Base-by-base conservation (phyloP, 768 basidiomycete species). In the Mrakia blollopis region DNA sequence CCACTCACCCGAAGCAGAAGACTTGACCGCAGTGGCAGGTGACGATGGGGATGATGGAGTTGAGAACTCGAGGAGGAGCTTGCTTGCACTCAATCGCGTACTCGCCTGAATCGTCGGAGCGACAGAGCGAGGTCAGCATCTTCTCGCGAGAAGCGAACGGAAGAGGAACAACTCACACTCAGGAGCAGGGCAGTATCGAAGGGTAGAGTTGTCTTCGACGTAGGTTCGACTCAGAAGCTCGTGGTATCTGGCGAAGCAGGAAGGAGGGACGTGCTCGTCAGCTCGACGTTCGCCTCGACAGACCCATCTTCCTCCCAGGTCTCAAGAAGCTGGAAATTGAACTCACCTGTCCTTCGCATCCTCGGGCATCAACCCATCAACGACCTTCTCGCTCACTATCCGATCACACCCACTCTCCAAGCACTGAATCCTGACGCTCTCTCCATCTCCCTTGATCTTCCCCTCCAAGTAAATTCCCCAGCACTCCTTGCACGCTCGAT, bases 131-230 rank as follows among this genome's bases (percentile, higher is more conserved):
- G 47, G 50, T 62, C 50, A 52, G 74, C n/a, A 54, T n/a, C 32
- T 23, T 14, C 30, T 71, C 28, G 32, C 73, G 30, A 30, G 39
- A 7, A 47, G 60, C 4, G 52, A 44, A 23, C 37, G n/a, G 10
- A 3, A 4, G 23, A 47, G 39, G 50, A 11, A 61, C 16, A 7
- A 74, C 73, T 44, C 39, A 87, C 97, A 99, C 54, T 89, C 89
- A 0, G 96, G 95, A 80, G 93, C 94, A 4, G 97, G 97, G 83
- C 97, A 99, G 86, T 92, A 99, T 83, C 93, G 91, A 82, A 98
- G 87, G 74, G 88, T 89, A 41, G 89, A 85, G 83, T 90, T 91
- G 82, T 91, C 92, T 28, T 88, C 88, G 25, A 99, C 97, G 83
- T 91, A 98, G 84, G 96, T 89, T 73, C 94, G 90, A 70, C 92